Conservation (phyloP, 768 basidiomycete species). For the Leucosporidium scottii region DNA sequence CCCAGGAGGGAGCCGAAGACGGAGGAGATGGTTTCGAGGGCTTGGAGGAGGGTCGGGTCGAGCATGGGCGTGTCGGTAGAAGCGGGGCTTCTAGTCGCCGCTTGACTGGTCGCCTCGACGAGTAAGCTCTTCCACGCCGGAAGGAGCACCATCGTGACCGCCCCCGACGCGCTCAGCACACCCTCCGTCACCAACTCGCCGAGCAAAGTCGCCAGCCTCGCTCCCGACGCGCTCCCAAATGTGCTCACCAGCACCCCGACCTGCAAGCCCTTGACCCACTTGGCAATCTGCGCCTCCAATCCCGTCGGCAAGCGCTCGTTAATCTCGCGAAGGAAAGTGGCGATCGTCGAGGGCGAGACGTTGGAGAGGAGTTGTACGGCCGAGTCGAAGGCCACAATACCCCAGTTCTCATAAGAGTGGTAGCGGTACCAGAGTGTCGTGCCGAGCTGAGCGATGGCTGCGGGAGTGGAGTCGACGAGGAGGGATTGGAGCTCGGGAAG, state of each 20-base stretch:
- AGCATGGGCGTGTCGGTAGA: background rate
- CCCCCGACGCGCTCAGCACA: background rate
- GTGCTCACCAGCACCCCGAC: background rate
- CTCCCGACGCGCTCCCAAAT: background rate
- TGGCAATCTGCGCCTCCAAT: slow-evolving; percentile 1
- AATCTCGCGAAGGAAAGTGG: slow-evolving; percentile 1
- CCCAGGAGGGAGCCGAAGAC: slow-evolving; percentile 6
- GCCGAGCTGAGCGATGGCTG: slow-evolving; percentile 14
- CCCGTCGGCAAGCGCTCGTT: slow-evolving; percentile 7
- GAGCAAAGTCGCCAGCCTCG: background rate
- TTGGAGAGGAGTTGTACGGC: slow-evolving; percentile 10
- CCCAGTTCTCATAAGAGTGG: background rate
- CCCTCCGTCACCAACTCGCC: slow-evolving; percentile 16
- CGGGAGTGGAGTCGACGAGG: slow-evolving; percentile 8
- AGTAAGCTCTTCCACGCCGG: slow-evolving; percentile 6
- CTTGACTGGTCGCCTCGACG: background rate
- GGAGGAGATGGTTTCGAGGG: background rate
- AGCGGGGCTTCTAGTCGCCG: background rate
- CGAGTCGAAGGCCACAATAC: slow-evolving; percentile 8
- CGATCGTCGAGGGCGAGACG: background rate
- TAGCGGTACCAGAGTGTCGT: slow-evolving; percentile 5
- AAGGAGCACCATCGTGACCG: slow-evolving; percentile 10
- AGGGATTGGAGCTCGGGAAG: slow-evolving; percentile 22
- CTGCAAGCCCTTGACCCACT: slow-evolving; percentile 4
- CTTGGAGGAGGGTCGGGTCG: background rate